Conservation (phyloP, 2,329 filamentous ascomycete genomes). For the Pestalotiopsis sp. region DNA sequence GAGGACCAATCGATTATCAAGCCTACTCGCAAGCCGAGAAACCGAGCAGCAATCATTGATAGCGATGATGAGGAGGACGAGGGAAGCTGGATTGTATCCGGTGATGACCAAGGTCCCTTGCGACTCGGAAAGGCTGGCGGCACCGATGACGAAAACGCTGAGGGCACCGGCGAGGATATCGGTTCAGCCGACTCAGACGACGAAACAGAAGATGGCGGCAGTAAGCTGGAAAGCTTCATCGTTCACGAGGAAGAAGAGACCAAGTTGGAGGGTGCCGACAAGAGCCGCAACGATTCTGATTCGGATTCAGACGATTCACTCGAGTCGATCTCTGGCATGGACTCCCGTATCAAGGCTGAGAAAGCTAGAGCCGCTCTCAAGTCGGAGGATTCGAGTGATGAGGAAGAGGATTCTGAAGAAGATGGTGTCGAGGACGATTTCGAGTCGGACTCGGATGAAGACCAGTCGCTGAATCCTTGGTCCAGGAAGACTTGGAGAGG, state of each 20-base stretch:
- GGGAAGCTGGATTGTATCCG: conserved; percentile 79
- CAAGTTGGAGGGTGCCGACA: conserved; percentile 30
- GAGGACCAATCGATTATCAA: conserved; percentile 36
- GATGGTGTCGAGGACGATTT: conserved; percentile 43
- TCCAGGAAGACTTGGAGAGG: conserved; percentile 36
- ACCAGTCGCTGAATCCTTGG: conserved; percentile 28
- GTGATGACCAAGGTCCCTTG: conserved; percentile 62
- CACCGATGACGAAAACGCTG: conserved; percentile 83
- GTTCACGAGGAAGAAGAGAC: conserved; percentile 48
- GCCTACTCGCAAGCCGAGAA: conserved; percentile 42
- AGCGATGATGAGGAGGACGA: conserved; percentile 72
- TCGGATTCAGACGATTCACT: conserved; percentile 33
- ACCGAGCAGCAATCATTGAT: conserved; percentile 62
- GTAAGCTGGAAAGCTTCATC: conserved; percentile 58
- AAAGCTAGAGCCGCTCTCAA: conserved; percentile 21
- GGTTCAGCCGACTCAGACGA: conserved; percentile 70
- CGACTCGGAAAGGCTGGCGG: conserved; percentile 80
- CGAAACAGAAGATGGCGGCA: conserved; percentile 44
- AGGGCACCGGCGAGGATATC: conserved; percentile 82
- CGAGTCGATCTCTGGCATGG: conserved; percentile 30
- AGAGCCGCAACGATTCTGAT: conserved; percentile 29
- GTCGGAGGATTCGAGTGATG: conserved; percentile 24
- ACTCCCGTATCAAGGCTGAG: conserved; percentile 23
- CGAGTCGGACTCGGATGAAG: conserved; percentile 43
- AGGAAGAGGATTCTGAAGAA: conserved; percentile 29